Evolutionary conservation across 305 asterid genomes (phyloP), one percentile per base, ranked within the genome.

Genomic region (Euphrasia arctica): DNA sequence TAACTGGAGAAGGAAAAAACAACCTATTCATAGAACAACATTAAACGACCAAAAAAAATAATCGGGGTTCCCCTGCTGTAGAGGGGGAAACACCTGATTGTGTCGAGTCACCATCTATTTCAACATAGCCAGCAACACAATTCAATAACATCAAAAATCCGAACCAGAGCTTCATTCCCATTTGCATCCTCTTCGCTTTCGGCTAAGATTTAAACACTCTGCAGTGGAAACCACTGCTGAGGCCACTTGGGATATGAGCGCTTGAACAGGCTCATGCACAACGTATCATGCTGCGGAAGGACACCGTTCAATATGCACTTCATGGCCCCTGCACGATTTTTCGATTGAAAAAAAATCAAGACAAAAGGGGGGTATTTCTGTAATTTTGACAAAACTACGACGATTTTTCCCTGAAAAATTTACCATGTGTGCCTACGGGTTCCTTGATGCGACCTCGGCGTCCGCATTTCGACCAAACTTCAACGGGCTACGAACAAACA

Each of bases 351-450:
- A 60, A 14, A 42, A 10, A 57, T 29, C 41, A 34, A 34, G 8
- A 4, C 6, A 34, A 32, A 32, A 29, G 7, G 42, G 8, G 9
- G 42, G 7, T 36, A 36, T 2, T 18, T 52, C 5, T 52, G 58
- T 22, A 52, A 18, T 18, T 18, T 18, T 18, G 22, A 18, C 22
- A 18, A n/a, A n/a, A 18, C 22, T 18, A 18, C 54, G 13, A 4
- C 9, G 54, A 22, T n/a, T 48, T 12, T 2, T 34, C 41, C 41
- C 5, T 34, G 41, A 34, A 34, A 34, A 34, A 4, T 5, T 36
- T 86, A 93, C 99, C 97, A 58, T 93, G 99, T 62, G 99, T 93
- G 73, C 99, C 99, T 25, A 90, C 91, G 10, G 99, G 96, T 79
- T 93, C 99, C 81, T 83, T 93, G 63, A 93, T 74, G 68, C 97